Conservation (phyloP, 2,329 filamentous ascomycete species). For the Scedosporium aurantiacum region DNA sequence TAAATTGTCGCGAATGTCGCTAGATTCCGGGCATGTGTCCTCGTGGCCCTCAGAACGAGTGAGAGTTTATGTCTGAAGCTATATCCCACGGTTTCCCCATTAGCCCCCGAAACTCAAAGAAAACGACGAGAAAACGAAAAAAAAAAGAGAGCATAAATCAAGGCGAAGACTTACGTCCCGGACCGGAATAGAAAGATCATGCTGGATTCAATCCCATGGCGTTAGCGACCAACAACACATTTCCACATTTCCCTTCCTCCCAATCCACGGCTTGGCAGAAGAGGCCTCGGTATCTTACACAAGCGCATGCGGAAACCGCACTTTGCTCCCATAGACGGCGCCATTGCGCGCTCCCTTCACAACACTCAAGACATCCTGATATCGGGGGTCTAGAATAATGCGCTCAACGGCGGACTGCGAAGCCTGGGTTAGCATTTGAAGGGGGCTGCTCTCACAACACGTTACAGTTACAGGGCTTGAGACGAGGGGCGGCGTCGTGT, state of each 20-base stretch:
- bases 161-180: constrained; percentile 52
- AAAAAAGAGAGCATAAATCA: neutral
- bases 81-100: neutral
- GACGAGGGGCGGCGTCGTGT: neutral
- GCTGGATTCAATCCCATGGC: constrained; percentile 27
- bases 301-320: constrained; percentile 94
- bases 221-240: constrained; percentile 2
- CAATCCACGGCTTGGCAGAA: neutral
- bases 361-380: constrained; percentile 75
- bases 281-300: constrained; percentile 39
- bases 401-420: constrained; percentile 57
- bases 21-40: constrained; percentile 82
- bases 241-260: neutral
- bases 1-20: constrained; percentile 86
- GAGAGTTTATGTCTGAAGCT: constrained; percentile 63
- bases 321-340: constrained; percentile 91
- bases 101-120: neutral
- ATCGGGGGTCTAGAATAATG: constrained; percentile 69
- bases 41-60: constrained; percentile 76
- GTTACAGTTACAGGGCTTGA: no score
- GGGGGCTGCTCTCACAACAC: neutral
- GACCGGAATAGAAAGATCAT: constrained; percentile 97
- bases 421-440: neutral
- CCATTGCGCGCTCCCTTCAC: constrained; percentile 94
- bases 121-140: neutral